Conservation (phyloP, 306 rosid species). For the Acacia melanoxylon region DNA sequence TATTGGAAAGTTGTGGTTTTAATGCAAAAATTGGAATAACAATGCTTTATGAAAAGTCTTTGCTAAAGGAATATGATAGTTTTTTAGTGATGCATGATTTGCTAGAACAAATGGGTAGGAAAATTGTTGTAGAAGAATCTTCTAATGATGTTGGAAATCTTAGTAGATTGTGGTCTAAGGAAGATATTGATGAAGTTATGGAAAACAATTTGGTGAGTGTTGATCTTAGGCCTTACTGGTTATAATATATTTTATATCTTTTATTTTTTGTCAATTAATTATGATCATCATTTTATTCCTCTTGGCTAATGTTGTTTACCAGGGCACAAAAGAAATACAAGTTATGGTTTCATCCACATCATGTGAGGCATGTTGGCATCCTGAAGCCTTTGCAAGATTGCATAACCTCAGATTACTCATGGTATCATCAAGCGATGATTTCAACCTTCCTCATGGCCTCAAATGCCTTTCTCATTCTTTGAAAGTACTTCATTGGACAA, state of each 20-base stretch:
- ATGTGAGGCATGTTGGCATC: background rate
- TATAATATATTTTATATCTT: too few species aligned
- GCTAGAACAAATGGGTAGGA: background rate
- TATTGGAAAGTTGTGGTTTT: background rate
- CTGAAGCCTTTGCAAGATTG: constrained; percentile 22
- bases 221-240: background rate
- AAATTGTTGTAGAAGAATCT: background rate
- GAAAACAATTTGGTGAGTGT: background rate
- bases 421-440: background rate
- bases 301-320: background rate
- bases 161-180: background rate
- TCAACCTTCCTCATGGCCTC: background rate
- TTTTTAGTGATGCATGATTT: constrained; percentile 36
- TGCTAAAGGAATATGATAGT: background rate
- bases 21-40: background rate
- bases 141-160: background rate
- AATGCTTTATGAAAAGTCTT: background rate
- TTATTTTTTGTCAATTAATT: background rate
- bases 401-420: background rate
- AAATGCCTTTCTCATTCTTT: constrained; percentile 9
- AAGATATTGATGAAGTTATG: background rate
- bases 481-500: background rate
- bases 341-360: background rate
- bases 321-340: background rate
- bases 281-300: too few species aligned